Conservation (phyloP, 2,329 filamentous ascomycete species). For the Drechslerella stenobrocha region DNA sequence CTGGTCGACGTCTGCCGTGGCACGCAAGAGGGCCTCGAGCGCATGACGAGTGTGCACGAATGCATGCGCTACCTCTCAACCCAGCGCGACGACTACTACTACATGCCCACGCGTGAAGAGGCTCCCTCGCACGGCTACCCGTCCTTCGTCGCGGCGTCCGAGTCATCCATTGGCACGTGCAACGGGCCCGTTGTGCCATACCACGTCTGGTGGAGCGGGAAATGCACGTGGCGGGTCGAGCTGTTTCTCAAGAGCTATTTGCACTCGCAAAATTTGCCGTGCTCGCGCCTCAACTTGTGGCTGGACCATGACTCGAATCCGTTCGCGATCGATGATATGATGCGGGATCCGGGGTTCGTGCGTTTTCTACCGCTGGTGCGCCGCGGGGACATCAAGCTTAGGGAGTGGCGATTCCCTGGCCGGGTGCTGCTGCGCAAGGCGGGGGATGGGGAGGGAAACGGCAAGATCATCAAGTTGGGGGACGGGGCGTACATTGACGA, state of each 20-base stretch:
- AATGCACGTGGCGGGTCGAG: constrained; percentile 63
- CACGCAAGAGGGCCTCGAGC: constrained; percentile 61
- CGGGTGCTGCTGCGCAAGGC: constrained; percentile 61
- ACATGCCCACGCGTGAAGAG: constrained; percentile 55
- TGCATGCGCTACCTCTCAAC: constrained; percentile 61
- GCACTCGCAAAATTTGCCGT: constrained; percentile 63
- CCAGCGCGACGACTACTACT: constrained; percentile 60
- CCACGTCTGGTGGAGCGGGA: constrained; percentile 64
- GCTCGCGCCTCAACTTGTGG: constrained; percentile 62
- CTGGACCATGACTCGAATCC: constrained; percentile 62
- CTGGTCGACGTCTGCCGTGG: constrained; percentile 62
- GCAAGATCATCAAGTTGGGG: constrained; percentile 58
- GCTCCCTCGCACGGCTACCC: constrained; percentile 55
- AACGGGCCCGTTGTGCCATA: constrained; percentile 63
- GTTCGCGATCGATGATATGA: constrained; percentile 60
- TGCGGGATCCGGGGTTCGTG: constrained; percentile 61
- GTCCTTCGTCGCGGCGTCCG: constrained; percentile 54
- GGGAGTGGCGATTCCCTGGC: constrained; percentile 62
- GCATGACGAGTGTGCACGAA: constrained; percentile 62
- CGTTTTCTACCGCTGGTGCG: constrained; percentile 62
- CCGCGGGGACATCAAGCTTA: constrained; percentile 61
- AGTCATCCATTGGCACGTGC: constrained; percentile 59
- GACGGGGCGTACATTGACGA: constrained; percentile 61
- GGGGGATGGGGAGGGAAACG: constrained; percentile 60
- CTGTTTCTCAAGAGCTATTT: constrained; percentile 64